These are phyloP conservation scores for Hypoxylon crocopeplum DNA, from an alignment of 495 filamentous ascomycete genomes.

Conservation along the genomic window DNA sequence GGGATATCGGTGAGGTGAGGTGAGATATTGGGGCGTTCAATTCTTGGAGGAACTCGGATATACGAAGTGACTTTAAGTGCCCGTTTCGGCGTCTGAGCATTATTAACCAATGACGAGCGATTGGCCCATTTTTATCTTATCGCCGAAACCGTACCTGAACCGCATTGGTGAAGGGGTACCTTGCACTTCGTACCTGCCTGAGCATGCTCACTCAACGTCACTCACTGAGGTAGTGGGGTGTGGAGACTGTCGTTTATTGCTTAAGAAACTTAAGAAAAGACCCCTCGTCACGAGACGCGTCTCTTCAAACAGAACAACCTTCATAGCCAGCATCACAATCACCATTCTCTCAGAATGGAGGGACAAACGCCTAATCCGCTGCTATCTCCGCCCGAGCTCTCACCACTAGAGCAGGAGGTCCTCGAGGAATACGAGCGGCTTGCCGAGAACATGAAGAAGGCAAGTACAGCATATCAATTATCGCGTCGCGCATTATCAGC, in stretches of 20 bases:
- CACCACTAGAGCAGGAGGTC: constrained; percentile 90
- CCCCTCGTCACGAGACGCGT: constrained; percentile 20
- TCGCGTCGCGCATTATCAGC: constrained; percentile 27
- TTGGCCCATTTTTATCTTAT: constrained; percentile 28
- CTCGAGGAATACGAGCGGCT: constrained; percentile 90
- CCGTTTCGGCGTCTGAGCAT: constrained; percentile 8
- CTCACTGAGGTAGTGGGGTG: neutral
- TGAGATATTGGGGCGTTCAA: neutral
- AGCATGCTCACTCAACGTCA: neutral
- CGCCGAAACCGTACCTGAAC: constrained; percentile 25
- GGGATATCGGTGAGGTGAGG: constrained; percentile 10
- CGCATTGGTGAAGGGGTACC: too few species aligned
- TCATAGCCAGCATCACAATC: neutral
- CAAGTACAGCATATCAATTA: constrained; percentile 52
- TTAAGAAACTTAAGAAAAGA: neutral
- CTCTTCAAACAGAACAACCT: neutral
- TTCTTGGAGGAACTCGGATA: constrained; percentile 17
- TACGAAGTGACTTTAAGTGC: constrained; percentile 16
- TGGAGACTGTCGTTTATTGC: neutral
- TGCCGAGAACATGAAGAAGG: constrained; percentile 90
- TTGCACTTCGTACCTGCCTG: neutral
- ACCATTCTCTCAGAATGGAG: constrained; percentile 37
- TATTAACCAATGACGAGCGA: constrained; percentile 15
- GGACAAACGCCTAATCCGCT: constrained; percentile 35
- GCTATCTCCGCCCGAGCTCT: constrained; percentile 59